Evolutionary conservation across 257 asterid genomes (phyloP).

Genomic region (Salvia splendens): DNA sequence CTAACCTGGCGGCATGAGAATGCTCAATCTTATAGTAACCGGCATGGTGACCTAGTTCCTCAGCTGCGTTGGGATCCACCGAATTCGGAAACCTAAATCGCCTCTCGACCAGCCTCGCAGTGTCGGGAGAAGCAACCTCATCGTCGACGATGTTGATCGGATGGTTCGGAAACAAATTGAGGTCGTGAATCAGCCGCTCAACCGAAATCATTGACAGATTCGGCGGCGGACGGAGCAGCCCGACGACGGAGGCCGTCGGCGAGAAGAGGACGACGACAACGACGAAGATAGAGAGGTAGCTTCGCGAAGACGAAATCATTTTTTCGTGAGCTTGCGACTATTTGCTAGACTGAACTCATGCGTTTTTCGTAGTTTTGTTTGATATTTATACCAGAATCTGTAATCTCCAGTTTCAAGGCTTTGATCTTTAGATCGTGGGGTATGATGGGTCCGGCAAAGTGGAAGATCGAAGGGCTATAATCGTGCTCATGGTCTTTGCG

Average conservation of each 20-base stretch:
- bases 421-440: not conserved
- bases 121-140: conserved; percentile 28
- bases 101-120: conserved; percentile 66
- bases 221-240: conserved; percentile 54
- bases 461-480: not conserved
- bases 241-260: conserved; percentile 41
- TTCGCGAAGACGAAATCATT: conserved; percentile 41
- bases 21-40: conserved; percentile 82
- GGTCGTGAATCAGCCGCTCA: conserved; percentile 64
- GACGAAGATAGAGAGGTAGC: conserved; percentile 30
- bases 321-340: conserved; percentile 20
- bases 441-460: conserved; percentile 12
- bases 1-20: conserved; percentile 79
- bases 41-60: conserved; percentile 82
- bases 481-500: not conserved
- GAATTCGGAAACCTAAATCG: conserved; percentile 60
- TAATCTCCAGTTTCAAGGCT: not conserved
- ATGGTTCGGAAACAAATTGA: conserved; percentile 68
- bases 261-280: conserved; percentile 36
- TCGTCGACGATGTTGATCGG: conserved; percentile 52
- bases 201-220: conserved; percentile 46
- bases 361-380: not conserved
- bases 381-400: conserved; percentile 20
- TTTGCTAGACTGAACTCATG: conserved; percentile 14
- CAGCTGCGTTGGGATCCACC: conserved; percentile 51